A percentile compares a stretch with the other conserved stretches of the same genome.
phyloP scores from a whole-genome alignment of 495 filamentous ascomycete species.

The Physcia stellaris region DNA sequence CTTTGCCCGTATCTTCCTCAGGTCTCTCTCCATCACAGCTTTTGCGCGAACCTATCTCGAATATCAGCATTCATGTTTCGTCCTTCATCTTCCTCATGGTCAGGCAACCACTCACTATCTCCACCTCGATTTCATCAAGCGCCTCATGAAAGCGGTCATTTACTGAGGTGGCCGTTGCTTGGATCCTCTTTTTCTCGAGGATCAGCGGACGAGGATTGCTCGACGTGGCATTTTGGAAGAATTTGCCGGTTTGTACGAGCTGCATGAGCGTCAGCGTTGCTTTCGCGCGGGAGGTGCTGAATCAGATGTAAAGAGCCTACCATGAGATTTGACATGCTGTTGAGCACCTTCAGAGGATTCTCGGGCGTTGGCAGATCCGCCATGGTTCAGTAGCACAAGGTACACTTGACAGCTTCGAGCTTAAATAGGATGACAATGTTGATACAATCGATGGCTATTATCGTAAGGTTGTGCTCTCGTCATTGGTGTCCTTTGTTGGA shows the following conservation, averaged over 20 bases:
- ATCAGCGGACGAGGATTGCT: conserved; percentile 9
- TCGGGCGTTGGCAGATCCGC: conserved; percentile 21
- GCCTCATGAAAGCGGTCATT: conserved; percentile 35
- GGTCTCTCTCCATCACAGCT: conserved; percentile 16
- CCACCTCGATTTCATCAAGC: conserved; percentile 35
- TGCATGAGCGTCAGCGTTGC: conserved; percentile 56
- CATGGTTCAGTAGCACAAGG: conserved; percentile 16
- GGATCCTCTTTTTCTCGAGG: conserved; percentile 22
- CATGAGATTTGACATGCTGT: conserved; percentile 31
- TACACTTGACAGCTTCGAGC: too few relatives aligned
- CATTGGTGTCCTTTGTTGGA: too few relatives aligned
- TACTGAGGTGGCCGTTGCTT: conserved; percentile 28
- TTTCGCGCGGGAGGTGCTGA: too few relatives aligned
- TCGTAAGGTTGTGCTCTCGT: too few relatives aligned
- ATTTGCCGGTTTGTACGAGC: conserved; percentile 36
- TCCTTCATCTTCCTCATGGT: too few relatives aligned
- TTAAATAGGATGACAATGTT: too few relatives aligned
- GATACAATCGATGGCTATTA: too few relatives aligned
- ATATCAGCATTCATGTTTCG: too few relatives aligned
- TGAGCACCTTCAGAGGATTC: conserved; percentile 30
- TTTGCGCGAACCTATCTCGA: conserved; percentile 13
- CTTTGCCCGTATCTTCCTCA: conserved; percentile 9
- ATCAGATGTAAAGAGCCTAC: too few relatives aligned
- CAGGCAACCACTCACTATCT: conserved; percentile 41
- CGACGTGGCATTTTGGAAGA: conserved; percentile 22